phyloP scores from a whole-genome alignment of 2,329 filamentous ascomycete genomes.

The Ascomycota sp. region DNA sequence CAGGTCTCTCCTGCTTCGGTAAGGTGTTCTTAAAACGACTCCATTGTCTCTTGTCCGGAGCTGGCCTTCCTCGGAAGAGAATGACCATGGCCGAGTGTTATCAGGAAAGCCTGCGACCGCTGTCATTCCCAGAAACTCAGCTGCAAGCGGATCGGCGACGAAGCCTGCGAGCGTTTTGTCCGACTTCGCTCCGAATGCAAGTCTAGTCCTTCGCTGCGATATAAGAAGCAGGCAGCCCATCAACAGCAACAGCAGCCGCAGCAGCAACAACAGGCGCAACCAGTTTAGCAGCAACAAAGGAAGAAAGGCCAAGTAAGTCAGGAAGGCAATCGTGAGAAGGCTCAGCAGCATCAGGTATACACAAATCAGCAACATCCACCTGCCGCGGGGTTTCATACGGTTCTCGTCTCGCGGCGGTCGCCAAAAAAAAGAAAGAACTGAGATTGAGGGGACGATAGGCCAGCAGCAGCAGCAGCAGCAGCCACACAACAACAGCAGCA shows the following conservation, averaged over 20 bases:
- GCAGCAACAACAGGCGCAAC: conserved; percentile 3
- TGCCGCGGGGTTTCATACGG: too few species aligned
- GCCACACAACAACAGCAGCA: conserved; percentile 1
- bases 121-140: conserved; percentile 25
- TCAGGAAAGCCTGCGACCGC: conserved; percentile 24
- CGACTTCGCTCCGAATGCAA: conserved; percentile 21
- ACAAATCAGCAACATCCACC: too few species aligned
- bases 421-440: too few species aligned
- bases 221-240: conserved; percentile 15
- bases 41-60: conserved; percentile 10
- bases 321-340: too few species aligned
- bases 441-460: too few species aligned
- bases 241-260: conserved; percentile 6
- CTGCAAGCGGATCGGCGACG: conserved; percentile 20
- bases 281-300: too few species aligned
- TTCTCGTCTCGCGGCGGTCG: too few species aligned
- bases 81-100: conserved; percentile 17
- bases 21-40: conserved; percentile 9
- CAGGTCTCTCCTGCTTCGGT: conserved; percentile 4
- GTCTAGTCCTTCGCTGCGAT: conserved; percentile 20
- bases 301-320: too few species aligned
- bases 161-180: conserved; percentile 21
- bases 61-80: conserved; percentile 5
- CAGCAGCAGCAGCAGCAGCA: conserved; percentile 2
- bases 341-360: conserved; percentile 3